Evolutionary conservation across 192 early-diverging fungal genomes (phyloP).

Genomic region (Dissophora globulifera): DNA sequence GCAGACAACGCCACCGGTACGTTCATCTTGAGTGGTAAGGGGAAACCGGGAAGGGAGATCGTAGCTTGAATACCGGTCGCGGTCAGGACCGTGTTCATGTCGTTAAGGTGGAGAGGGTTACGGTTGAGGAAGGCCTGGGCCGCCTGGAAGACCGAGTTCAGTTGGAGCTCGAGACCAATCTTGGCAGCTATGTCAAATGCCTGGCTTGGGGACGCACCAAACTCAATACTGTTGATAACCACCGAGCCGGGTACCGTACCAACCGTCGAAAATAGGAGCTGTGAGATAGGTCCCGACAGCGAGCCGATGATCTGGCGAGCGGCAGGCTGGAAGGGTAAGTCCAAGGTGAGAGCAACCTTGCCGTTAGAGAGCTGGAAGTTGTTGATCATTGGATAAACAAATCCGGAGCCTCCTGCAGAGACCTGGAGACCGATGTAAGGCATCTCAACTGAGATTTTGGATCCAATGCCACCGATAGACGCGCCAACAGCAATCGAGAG

Average conservation of each 20-base stretch:
- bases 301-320: conserved; percentile 18
- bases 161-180: conserved; percentile 22
- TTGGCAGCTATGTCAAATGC: conserved; percentile 38
- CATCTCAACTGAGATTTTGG: conserved; percentile 46
- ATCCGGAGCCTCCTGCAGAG: conserved; percentile 16
- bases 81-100: conserved; percentile 44
- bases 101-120: conserved; percentile 34
- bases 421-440: conserved; percentile 29
- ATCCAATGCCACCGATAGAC: conserved; percentile 42
- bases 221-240: conserved; percentile 25
- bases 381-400: conserved; percentile 33
- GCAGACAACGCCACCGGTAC: conserved; percentile 28
- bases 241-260: conserved; percentile 26
- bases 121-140: conserved; percentile 41
- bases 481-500: conserved; percentile 31
- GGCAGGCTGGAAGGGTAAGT: conserved; percentile 32
- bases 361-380: conserved; percentile 46
- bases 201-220: conserved; percentile 38
- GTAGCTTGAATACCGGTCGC: conserved; percentile 35
- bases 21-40: conserved; percentile 44
- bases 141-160: conserved; percentile 37
- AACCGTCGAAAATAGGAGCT: conserved; percentile 30
- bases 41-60: conserved; percentile 19
- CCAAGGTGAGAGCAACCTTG: conserved; percentile 28
- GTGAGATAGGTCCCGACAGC: conserved; percentile 24